Evolutionary conservation across 2,329 filamentous ascomycete genomes (phyloP).

Genomic region (Xylaria sp.): DNA sequence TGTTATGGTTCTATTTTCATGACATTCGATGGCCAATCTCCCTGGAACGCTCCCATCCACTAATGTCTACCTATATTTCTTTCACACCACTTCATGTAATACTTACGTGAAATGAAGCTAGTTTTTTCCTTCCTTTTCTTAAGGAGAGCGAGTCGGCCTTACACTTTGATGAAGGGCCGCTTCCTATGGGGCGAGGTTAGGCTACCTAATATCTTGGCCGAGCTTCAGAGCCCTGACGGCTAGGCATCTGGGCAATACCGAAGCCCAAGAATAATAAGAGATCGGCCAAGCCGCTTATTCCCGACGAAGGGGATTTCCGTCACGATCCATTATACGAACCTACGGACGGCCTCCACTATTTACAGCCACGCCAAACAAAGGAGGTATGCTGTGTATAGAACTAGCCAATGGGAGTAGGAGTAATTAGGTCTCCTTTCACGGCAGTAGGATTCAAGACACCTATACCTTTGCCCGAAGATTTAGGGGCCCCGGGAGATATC

Average conservation of each 20-base stretch:
- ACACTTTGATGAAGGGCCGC: not conserved
- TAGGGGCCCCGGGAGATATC: not conserved
- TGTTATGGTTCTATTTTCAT: not conserved
- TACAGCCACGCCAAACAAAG: too few relatives aligned
- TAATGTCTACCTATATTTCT: not conserved
- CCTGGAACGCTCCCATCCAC: not conserved
- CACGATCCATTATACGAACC: too few relatives aligned
- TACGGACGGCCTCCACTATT: too few relatives aligned
- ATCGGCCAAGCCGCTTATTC: not conserved
- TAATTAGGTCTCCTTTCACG: too few relatives aligned
- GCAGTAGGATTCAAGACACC: too few relatives aligned
- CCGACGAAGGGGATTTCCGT: not conserved
- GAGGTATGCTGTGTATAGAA: too few relatives aligned
- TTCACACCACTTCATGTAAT: constrained; percentile 7
- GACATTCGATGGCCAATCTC: constrained; percentile 1
- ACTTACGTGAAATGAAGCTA: not conserved
- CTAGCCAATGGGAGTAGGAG: too few relatives aligned
- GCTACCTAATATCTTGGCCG: not conserved
- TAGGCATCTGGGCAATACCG: not conserved
- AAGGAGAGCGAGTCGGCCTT: not conserved
- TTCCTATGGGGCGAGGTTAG: not conserved
- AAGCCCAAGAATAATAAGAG: not conserved
- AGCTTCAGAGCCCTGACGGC: not conserved
- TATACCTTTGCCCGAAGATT: too few relatives aligned
- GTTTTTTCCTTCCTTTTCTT: not conserved